These are phyloP conservation scores for Didymella segeticola DNA, from an alignment of 2,329 filamentous ascomycete genomes.

Conservation along the genomic window DNA sequence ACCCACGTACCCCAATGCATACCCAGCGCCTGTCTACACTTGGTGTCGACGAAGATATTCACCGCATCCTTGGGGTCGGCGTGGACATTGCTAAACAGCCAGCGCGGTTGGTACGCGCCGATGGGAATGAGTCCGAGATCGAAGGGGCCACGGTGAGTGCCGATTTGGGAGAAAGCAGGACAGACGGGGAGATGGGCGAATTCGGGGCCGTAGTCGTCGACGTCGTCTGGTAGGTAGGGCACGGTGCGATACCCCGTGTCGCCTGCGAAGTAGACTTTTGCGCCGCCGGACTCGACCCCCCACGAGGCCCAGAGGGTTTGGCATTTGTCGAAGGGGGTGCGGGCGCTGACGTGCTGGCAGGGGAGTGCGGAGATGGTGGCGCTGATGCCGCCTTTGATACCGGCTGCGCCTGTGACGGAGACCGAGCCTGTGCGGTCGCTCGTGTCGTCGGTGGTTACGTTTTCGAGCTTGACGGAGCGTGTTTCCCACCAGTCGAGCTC, in stretches of 20 bases:
- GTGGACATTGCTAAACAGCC: slow-evolving; percentile 80
- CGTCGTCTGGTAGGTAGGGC: slow-evolving; percentile 64
- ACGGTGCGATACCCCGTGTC: slow-evolving; percentile 91
- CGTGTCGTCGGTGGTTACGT: background rate
- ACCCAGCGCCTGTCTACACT: slow-evolving; percentile 77
- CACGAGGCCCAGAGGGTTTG: slow-evolving; percentile 89
- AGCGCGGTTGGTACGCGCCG: slow-evolving; percentile 80
- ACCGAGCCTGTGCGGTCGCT: slow-evolving; percentile 14
- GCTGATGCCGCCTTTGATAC: slow-evolving; percentile 58
- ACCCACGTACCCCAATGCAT: slow-evolving; percentile 95
- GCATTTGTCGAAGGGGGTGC: slow-evolving; percentile 72
- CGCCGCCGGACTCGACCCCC: slow-evolving; percentile 74
- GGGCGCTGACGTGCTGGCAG: slow-evolving; percentile 80
- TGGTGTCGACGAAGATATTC: slow-evolving; percentile 86
- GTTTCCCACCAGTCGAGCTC: slow-evolving; percentile 97
- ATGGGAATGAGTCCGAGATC: slow-evolving; percentile 93
- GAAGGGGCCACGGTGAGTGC: slow-evolving; percentile 79
- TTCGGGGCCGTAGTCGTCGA: slow-evolving; percentile 75
- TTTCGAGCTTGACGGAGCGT: slow-evolving; percentile 70
- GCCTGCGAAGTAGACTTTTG: slow-evolving; percentile 84
- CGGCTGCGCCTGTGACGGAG: slow-evolving; percentile 14
- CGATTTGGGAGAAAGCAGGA: slow-evolving; percentile 86
- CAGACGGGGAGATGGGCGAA: slow-evolving; percentile 71
- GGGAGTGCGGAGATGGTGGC: slow-evolving; percentile 81
- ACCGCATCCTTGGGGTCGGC: slow-evolving; percentile 86